These are phyloP conservation scores for Tylopilus plumbeoviolaceoides DNA, from an alignment of 768 basidiomycete genomes.

Conservation along the genomic window DNA sequence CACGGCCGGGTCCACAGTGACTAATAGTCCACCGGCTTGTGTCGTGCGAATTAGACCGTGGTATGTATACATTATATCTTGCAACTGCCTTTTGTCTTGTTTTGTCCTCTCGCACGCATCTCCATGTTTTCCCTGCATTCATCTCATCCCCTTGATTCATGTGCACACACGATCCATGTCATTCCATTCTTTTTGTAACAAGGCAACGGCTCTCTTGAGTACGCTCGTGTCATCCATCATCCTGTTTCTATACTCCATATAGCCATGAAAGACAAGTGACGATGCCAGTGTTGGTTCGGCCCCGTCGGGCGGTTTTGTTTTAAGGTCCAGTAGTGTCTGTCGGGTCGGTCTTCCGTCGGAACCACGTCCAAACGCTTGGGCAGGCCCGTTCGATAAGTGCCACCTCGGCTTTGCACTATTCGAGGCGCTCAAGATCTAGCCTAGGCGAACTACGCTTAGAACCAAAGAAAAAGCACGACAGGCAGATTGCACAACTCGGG, in stretches of 20 bases:
- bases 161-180: not conserved
- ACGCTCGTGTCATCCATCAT: not conserved
- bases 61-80: constrained; percentile 2
- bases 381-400: no score
- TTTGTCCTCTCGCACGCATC: not conserved
- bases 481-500: no score
- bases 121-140: not conserved
- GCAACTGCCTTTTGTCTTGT: not conserved
- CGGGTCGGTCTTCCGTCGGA: not conserved
- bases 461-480: no score
- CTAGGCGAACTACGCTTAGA: no score
- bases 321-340: no score
- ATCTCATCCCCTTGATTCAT: not conserved
- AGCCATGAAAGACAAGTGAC: not conserved
- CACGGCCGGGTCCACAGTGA: constrained; percentile 4
- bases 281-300: not conserved
- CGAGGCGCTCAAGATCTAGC: no score
- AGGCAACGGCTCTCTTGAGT: not conserved
- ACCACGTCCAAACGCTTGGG: no score
- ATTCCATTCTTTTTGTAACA: not conserved
- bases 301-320: no score
- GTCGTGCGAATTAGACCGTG: not conserved
- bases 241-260: not conserved
- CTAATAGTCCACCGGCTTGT: constrained; percentile 1
- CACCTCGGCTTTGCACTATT: no score